Base-by-base conservation (phyloP, 78 protist genomes). In the Dictyostelium purpureum region DNA sequence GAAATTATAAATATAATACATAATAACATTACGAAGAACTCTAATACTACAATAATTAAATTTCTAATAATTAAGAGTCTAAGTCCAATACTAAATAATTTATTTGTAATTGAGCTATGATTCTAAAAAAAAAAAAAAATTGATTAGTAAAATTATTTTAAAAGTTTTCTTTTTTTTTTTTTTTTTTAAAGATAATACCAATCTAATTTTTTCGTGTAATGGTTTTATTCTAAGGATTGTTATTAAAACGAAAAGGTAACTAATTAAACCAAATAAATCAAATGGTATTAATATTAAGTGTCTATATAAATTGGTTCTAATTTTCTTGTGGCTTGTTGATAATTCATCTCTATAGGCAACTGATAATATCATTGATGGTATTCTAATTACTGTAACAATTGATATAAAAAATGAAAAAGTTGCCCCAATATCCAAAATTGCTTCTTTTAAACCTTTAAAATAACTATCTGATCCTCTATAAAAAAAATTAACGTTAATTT, bases 381-480 rank as follows among this genome's bases (percentile, higher is more conserved):
- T 76, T 61, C 92, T 77, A 45, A 85, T 37, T 24, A 85, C 49
- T 19, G 92, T 51, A 26, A 31, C 81, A 14, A 85, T 43, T 18
- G 92, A 85, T 31, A 85, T 12, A 18, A 73, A 6, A 31, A 85
- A 59, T 43, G 92, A 35, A 28, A 85, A 2, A 1, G 45, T n/a
- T 59, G 82, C 92, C 1, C 80, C 80, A 11, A 85, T n/a, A 59
- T 85, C 92, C 10, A 74, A 54, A 31, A 85, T 6, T 10, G 77
- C 14, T 47, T 88, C 54, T 0, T 47, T 49, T 19, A 88, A 33
- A 21, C 56, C 43, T 71, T 79, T 79, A 63, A 71, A 71, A 65
- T 79, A 88, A 79, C 54, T 35, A 31, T 40, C 63, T 14, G 49
- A 38, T n/a, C 79, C 81, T 37, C 73, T 79, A 21, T 35, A 33